These are phyloP conservation scores for Talaromyces funiculosus DNA, from an alignment of 2,329 filamentous ascomycete species.

Conservation along the genomic window DNA sequence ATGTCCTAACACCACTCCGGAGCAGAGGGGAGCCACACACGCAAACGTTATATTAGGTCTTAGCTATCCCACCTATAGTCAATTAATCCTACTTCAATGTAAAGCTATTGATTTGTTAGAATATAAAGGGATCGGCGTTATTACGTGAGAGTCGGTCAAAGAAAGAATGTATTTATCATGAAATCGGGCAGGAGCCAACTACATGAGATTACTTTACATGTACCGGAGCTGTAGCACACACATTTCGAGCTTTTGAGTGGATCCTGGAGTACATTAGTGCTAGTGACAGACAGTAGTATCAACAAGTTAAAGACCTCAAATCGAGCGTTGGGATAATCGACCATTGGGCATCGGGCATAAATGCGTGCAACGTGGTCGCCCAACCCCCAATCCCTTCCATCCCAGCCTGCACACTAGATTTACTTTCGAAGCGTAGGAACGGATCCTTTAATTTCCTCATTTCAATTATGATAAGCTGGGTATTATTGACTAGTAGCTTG, in stretches of 20 bases:
- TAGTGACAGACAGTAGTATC: no score
- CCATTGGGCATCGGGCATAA: conserved; percentile 24
- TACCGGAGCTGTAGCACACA: conserved; percentile 1
- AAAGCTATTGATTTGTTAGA: not conserved
- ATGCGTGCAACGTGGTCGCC: conserved; percentile 19
- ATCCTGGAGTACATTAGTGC: conserved; percentile 16
- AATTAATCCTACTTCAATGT: not conserved
- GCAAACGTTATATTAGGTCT: not conserved
- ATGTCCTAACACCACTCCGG: not conserved
- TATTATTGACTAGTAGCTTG: not conserved
- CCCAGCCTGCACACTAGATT: not conserved
- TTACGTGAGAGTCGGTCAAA: not conserved
- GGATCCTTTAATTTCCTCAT: not conserved
- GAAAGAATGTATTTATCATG: not conserved
- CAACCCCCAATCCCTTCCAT: conserved; percentile 1
- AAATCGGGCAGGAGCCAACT: not conserved
- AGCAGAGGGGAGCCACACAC: not conserved
- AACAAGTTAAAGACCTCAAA: not conserved
- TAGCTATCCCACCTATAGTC: not conserved
- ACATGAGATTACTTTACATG: not conserved
- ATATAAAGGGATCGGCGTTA: not conserved
- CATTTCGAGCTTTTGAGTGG: not conserved
- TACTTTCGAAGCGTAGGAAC: not conserved
- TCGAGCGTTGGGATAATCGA: conserved; percentile 11
- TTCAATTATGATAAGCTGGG: not conserved